phyloP scores from a whole-genome alignment of 495 filamentous ascomycete genomes.

The Annulohypoxylon moriforme region DNA sequence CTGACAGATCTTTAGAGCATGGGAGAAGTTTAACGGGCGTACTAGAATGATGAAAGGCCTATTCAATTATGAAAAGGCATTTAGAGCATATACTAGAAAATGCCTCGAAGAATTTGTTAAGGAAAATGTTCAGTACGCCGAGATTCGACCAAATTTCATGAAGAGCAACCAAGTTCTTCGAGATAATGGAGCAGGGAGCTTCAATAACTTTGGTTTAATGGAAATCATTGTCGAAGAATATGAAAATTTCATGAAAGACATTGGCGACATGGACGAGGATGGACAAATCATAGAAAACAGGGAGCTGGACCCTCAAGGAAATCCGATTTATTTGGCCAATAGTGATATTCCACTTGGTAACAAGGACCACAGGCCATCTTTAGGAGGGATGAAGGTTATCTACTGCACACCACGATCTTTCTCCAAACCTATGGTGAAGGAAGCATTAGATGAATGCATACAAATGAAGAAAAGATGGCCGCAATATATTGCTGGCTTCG shows the following conservation, averaged over 20 bases:
- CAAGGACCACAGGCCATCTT: slow-evolving; percentile 31
- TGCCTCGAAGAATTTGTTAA: slow-evolving; percentile 62
- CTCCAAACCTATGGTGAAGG: slow-evolving; percentile 66
- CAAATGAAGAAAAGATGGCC: slow-evolving; percentile 76
- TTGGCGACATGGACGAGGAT: slow-evolving; percentile 43
- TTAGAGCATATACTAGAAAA: slow-evolving; percentile 57
- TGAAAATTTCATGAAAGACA: slow-evolving; percentile 55
- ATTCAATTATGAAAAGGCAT: slow-evolving; percentile 67
- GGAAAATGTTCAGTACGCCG: slow-evolving; percentile 68
- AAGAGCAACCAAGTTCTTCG: slow-evolving; percentile 61
- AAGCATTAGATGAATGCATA: slow-evolving; percentile 81
- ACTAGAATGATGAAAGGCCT: slow-evolving; percentile 71
- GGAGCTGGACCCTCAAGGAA: slow-evolving; percentile 21
- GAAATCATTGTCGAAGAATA: slow-evolving; percentile 62
- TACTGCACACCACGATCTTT: slow-evolving; percentile 68
- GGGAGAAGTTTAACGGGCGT: slow-evolving; percentile 65
- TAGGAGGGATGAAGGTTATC: slow-evolving; percentile 63
- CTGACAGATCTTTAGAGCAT: slow-evolving; percentile 54
- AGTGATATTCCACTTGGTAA: slow-evolving; percentile 20
- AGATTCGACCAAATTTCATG: slow-evolving; percentile 69
- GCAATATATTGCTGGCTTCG: slow-evolving; percentile 80
- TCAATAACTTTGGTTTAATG: slow-evolving; percentile 62
- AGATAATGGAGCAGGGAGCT: slow-evolving; percentile 55
- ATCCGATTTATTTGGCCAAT: slow-evolving; percentile 10
- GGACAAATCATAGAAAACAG: slow-evolving; percentile 41